Base-by-base conservation (phyloP, 2,329 filamentous ascomycete species). In the Aspergillus oerlinghausenensis region DNA sequence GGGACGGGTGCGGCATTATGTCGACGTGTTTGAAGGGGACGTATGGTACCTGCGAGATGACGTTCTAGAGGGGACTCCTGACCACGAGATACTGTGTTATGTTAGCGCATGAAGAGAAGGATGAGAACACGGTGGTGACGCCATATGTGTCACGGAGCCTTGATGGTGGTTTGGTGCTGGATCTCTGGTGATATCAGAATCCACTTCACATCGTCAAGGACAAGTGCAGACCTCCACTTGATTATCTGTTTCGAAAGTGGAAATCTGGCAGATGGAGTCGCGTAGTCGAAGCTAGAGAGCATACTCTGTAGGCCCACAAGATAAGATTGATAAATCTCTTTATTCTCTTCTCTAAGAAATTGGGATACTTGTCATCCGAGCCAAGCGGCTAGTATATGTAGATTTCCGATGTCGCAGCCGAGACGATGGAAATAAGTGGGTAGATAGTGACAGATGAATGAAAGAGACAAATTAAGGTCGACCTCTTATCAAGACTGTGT, bases 251-350 rank as follows among this genome's bases (percentile, higher is more conserved):
- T 43, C 17, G 3, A 19, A 21, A 43, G 8, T 9, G 40, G 21
- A 43, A 45, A 23, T 45, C 42, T 45, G n/a, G 21, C n/a, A 54
- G 40, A 57, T 52, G 55, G 48, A 58, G 50, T 21, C n/a, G 14
- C 38, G 10, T 19, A 40, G 29, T 51, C 48, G 51, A 52, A 38
- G 45, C 38, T 55, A 42, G 42, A 50, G 40, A 23, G 48, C 45
- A 54, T 26, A 49, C 8, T 19, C 8, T 4, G 40, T 21, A 19
- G 61, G 56, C 60, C 63, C 63, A 65, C 62, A 64, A 60, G 63
- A 64, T 65, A 65, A 65, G 60, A 63, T 65, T 64, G 57, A 63
- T 62, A 60, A 56, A 52, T 50, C 32, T 23, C n/a, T 51, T 49
- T 50, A 40, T 35, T 49, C 25, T 53, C 50, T 35, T 50, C 53